These are phyloP conservation scores for Coemansia biformis DNA, from an alignment of 192 early-diverging fungal species.

Conservation along the genomic window DNA sequence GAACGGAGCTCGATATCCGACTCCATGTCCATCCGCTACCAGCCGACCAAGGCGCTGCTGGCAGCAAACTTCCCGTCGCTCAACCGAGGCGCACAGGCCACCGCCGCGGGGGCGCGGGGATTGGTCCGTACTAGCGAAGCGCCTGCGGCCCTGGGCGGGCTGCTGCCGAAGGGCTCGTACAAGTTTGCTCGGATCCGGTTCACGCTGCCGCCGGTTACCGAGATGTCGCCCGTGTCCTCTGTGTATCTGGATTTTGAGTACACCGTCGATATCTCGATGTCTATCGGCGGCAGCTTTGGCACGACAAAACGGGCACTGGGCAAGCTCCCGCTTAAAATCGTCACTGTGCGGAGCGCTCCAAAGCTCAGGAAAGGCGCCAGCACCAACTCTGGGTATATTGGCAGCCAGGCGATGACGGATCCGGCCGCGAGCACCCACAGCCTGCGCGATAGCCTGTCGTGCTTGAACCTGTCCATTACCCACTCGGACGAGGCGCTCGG, in stretches of 20 bases:
- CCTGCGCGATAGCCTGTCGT: constrained; percentile 36
- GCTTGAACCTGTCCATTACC: constrained; percentile 38
- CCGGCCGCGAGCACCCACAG: constrained; percentile 19
- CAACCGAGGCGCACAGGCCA: constrained; percentile 15
- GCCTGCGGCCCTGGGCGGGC: constrained; percentile 32
- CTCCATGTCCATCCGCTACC: constrained; percentile 40
- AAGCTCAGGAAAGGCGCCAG: constrained; percentile 4
- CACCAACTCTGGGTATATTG: not conserved
- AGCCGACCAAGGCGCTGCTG: constrained; percentile 16
- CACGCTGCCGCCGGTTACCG: constrained; percentile 30
- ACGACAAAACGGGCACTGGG: constrained; percentile 23
- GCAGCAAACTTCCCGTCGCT: constrained; percentile 19
- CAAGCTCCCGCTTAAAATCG: constrained; percentile 41
- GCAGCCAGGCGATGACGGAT: constrained; percentile 14
- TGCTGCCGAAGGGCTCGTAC: constrained; percentile 45
- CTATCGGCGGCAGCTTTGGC: constrained; percentile 46
- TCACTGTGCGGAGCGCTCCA: constrained; percentile 26
- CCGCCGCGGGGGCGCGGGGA: constrained; percentile 12
- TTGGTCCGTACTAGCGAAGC: constrained; percentile 13
- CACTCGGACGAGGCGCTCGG: constrained; percentile 22
- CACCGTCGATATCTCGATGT: constrained; percentile 39
- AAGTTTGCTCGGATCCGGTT: constrained; percentile 48
- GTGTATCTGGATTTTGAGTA: constrained; percentile 51
- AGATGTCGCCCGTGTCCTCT: constrained; percentile 47
- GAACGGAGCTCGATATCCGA: constrained; percentile 48